Conservation (phyloP, 2,329 filamentous ascomycete species). For the Monosporascus sp. region DNA sequence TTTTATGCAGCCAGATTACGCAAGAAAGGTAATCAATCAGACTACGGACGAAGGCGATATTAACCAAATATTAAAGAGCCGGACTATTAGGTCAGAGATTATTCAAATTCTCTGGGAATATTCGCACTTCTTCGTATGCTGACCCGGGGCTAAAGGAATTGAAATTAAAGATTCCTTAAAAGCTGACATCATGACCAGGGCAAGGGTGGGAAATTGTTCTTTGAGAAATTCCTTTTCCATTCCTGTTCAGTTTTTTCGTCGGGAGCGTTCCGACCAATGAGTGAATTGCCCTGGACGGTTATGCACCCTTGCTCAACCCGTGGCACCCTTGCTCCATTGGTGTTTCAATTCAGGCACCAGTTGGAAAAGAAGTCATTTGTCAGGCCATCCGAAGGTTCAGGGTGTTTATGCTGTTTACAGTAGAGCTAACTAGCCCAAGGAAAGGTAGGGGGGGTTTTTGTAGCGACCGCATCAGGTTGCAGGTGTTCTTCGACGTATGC, state of each 20-base stretch:
- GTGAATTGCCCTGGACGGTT: constrained; percentile 1
- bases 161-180: background rate
- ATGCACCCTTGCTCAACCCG: background rate
- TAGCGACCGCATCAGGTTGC: background rate
- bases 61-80: no score
- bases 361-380: no score
- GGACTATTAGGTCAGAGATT: no score
- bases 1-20: no score
- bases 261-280: constrained; percentile 9
- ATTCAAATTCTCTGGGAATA: no score
- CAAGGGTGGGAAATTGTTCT: background rate
- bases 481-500: background rate
- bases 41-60: no score
- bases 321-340: background rate
- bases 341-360: no score
- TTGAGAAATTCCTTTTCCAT: constrained; percentile 8
- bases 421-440: background rate
- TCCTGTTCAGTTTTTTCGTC: constrained; percentile 13
- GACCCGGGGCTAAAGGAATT: no score
- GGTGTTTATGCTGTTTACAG: background rate
- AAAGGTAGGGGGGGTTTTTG: no score
- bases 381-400: background rate
- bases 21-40: no score
- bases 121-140: no score
- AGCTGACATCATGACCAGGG: background rate